Evolutionary conservation across 306 rosid genomes (phyloP).

Genomic region (Medicago ruthenica): DNA sequence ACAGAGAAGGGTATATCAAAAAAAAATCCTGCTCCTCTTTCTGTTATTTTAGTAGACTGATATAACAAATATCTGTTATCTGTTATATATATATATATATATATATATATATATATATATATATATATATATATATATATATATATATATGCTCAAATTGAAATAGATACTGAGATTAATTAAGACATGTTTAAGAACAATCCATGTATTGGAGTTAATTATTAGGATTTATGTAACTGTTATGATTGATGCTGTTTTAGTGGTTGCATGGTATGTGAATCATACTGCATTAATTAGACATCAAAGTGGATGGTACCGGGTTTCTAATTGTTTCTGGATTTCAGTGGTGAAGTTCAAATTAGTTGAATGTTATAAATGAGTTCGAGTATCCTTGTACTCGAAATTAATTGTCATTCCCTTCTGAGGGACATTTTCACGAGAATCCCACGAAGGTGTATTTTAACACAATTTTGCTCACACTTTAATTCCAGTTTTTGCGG

Average conservation of each 20-base stretch:
- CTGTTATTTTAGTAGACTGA: background rate
- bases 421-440: no score
- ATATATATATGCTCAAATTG: background rate
- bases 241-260: background rate
- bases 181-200: background rate
- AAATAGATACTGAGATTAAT: background rate
- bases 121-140: no score
- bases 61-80: background rate
- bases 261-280: background rate
- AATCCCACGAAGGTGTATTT: no score
- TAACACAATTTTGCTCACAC: no score
- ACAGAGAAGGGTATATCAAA: background rate
- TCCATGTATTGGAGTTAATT: background rate
- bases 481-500: no score
- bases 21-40: background rate
- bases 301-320: background rate
- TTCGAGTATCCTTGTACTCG: no score
- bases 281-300: background rate
- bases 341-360: background rate
- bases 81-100: no score
- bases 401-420: no score
- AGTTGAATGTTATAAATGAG: no score
- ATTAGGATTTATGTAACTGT: background rate
- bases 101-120: no score
- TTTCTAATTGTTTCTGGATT: background rate